Conservation (phyloP, 2,329 filamentous ascomycete genomes). For the Alternaria incomplexa region DNA sequence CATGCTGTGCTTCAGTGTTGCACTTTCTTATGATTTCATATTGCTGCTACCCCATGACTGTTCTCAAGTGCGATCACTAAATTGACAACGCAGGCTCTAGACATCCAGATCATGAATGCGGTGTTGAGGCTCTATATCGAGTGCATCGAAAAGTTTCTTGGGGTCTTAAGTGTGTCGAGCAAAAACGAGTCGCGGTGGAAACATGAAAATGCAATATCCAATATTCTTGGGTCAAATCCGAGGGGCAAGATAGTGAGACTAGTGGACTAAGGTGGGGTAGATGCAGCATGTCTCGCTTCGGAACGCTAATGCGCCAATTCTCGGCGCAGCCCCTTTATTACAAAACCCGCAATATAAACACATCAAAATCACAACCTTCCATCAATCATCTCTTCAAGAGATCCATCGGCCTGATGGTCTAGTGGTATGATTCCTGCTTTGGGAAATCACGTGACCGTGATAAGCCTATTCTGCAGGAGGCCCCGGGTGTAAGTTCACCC, state of each 20-base stretch:
- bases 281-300: background rate
- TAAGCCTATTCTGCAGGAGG: slow-evolving; percentile 33
- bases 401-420: slow-evolving; percentile 18
- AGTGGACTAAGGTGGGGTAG: background rate
- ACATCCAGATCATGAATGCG: background rate
- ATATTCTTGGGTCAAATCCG: background rate
- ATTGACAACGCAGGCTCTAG: background rate
- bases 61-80: background rate
- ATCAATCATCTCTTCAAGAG: slow-evolving; percentile 5
- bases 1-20: background rate
- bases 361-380: background rate
- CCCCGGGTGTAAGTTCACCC: slow-evolving; percentile 35
- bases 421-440: slow-evolving; percentile 41
- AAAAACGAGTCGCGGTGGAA: background rate
- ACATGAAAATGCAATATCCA: background rate
- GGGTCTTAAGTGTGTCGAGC: background rate
- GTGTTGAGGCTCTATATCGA: background rate
- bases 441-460: background rate
- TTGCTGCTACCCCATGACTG: background rate
- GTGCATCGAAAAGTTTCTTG: background rate
- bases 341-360: background rate
- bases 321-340: background rate
- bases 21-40: background rate
- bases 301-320: background rate
- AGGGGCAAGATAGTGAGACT: background rate